Conservation (phyloP, 257 asterid genomes). For the Penstemon newberryi region DNA sequence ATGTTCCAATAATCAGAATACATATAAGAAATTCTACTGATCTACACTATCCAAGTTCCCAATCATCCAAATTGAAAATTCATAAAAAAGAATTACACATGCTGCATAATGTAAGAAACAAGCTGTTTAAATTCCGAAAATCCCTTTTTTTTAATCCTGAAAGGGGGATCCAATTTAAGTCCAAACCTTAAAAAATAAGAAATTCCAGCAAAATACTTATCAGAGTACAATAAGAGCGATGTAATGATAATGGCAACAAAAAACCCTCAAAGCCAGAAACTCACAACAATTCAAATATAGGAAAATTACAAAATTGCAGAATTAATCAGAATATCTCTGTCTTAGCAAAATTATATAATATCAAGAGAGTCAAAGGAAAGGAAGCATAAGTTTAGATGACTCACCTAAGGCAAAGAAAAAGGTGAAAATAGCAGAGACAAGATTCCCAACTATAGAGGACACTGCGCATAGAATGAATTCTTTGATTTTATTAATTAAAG, state of each 20-base stretch:
- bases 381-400: conserved; percentile 9
- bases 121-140: no score
- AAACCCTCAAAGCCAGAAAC: conserved; percentile 29
- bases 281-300: conserved; percentile 23
- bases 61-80: background rate
- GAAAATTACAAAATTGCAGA: conserved; percentile 27
- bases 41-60: background rate
- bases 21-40: background rate
- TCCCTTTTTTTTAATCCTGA: background rate
- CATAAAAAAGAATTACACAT: no score
- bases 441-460: conserved; percentile 73
- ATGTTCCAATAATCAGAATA: background rate
- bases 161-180: no score
- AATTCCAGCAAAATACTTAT: conserved; percentile 1
- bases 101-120: no score
- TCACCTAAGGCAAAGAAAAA: conserved; percentile 89
- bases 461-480: conserved; percentile 66
- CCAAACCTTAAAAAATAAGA: conserved; percentile 3
- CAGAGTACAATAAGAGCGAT: conserved; percentile 5
- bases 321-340: background rate
- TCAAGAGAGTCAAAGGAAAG: background rate
- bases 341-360: background rate
- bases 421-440: conserved; percentile 84
- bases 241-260: background rate
- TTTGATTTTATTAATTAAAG: conserved; percentile 58